Evolutionary conservation across 768 basidiomycete species (phyloP).

Genomic region (Lentinula detonsa): DNA sequence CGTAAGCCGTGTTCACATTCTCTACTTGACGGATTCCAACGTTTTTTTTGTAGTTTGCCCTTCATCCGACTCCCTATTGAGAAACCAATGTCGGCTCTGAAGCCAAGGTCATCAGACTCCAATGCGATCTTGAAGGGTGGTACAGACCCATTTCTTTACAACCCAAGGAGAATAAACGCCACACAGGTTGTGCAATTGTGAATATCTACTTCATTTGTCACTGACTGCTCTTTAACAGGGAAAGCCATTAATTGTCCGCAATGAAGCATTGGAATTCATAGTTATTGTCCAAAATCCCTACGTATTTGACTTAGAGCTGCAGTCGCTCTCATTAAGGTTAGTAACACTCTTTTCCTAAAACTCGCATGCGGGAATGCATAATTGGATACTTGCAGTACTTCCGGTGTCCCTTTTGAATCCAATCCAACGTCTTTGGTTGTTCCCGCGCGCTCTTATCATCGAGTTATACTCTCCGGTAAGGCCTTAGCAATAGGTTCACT

Average conservation of each 20-base stretch:
- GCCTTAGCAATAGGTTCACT: constrained; percentile 63
- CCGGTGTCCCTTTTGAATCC: constrained; percentile 71
- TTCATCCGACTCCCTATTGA: constrained; percentile 66
- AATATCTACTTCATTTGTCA: not conserved
- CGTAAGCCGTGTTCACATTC: constrained; percentile 41
- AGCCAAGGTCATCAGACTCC: constrained; percentile 29
- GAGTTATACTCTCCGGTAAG: constrained; percentile 63
- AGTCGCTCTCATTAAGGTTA: constrained; percentile 77
- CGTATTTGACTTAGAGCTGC: constrained; percentile 86
- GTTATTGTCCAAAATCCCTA: constrained; percentile 89
- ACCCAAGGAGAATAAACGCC: constrained; percentile 63
- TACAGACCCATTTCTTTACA: constrained; percentile 86
- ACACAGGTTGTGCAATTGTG: constrained; percentile 42
- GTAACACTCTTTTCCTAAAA: not conserved
- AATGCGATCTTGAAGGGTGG: constrained; percentile 50
- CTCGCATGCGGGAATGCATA: constrained; percentile 4
- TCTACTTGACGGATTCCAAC: constrained; percentile 6
- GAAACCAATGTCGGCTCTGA: constrained; percentile 56
- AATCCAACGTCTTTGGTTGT: constrained; percentile 58
- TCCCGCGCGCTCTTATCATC: constrained; percentile 70
- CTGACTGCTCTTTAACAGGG: constrained; percentile 25
- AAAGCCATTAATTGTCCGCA: constrained; percentile 68
- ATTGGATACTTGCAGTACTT: constrained; percentile 47
- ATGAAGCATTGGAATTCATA: constrained; percentile 76
- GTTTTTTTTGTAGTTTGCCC: constrained; percentile 46